phyloP scores from a whole-genome alignment of 768 basidiomycete species.

The Lanmaoa pseudosensibilis region DNA sequence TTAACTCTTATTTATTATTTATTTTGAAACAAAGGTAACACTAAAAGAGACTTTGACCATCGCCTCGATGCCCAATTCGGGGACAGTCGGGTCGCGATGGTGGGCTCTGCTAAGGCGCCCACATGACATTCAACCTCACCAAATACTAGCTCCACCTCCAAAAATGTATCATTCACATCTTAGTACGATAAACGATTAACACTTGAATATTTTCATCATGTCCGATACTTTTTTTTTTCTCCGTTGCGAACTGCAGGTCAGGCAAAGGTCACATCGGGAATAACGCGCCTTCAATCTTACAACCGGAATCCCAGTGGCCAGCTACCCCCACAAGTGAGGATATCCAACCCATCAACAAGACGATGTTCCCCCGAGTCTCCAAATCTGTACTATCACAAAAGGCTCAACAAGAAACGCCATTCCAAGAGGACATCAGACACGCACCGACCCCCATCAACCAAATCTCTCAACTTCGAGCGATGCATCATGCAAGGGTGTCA shows the following conservation, averaged over 20 bases:
- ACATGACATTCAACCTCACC: no score
- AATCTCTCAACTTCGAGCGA: neutral
- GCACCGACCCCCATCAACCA: neutral
- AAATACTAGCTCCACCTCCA: no score
- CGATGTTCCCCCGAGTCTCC: no score
- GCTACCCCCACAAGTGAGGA: no score
- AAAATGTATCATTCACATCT: neutral
- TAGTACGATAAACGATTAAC: neutral
- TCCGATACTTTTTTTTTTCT: neutral
- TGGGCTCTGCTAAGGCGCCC: neutral
- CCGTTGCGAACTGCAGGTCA: neutral
- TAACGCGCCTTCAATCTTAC: no score
- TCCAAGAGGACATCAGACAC: neutral
- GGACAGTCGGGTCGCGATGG: no score
- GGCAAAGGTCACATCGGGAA: no score
- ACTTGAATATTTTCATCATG: neutral
- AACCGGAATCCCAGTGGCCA: no score
- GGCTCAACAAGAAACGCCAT: neutral
- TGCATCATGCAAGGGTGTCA: neutral
- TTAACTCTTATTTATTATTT: no score
- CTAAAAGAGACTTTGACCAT: neutral
- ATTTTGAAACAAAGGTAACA: neutral
- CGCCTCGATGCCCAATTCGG: neutral
- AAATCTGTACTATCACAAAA: neutral
- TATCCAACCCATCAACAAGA: neutral